These are phyloP conservation scores for Podospora anserina DNA, from an alignment of 495 filamentous ascomycete species.

Conservation along the genomic window DNA sequence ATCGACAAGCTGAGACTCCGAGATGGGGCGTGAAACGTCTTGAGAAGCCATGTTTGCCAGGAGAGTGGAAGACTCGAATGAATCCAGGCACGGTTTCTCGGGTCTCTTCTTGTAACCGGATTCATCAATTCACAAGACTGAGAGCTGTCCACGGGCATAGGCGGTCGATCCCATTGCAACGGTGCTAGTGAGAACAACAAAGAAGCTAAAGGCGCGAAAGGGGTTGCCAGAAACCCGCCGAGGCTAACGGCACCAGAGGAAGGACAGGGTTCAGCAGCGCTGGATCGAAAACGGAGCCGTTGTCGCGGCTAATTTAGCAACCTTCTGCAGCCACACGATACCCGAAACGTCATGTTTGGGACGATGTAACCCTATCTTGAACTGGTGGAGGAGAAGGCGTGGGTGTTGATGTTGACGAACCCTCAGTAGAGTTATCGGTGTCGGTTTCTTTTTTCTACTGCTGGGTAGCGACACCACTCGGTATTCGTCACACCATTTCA, in stretches of 20 bases:
- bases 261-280: not conserved
- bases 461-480: not conserved
- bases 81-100: not conserved
- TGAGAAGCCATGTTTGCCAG: conserved; percentile 14
- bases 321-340: conserved; percentile 14
- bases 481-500: not conserved
- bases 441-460: not conserved
- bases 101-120: not conserved
- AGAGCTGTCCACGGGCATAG: not conserved
- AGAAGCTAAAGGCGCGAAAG: not conserved
- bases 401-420: not conserved
- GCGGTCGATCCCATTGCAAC: not conserved
- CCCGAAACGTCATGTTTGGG: conserved; percentile 11
- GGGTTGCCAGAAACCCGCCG: conserved; percentile 3
- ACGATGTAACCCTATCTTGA: not conserved
- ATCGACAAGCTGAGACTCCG: conserved; percentile 42
- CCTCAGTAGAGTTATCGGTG: not conserved
- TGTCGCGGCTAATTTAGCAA: conserved; percentile 18
- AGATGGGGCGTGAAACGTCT: conserved; percentile 36
- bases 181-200: not conserved
- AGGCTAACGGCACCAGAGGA: conserved; percentile 10
- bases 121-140: not conserved
- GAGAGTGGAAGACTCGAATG: not conserved
- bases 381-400: not conserved
- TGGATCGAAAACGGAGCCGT: conserved; percentile 16